phyloP scores from a whole-genome alignment of 352 stramenopile genomes.

The Aphanomyces cochlioides region DNA sequence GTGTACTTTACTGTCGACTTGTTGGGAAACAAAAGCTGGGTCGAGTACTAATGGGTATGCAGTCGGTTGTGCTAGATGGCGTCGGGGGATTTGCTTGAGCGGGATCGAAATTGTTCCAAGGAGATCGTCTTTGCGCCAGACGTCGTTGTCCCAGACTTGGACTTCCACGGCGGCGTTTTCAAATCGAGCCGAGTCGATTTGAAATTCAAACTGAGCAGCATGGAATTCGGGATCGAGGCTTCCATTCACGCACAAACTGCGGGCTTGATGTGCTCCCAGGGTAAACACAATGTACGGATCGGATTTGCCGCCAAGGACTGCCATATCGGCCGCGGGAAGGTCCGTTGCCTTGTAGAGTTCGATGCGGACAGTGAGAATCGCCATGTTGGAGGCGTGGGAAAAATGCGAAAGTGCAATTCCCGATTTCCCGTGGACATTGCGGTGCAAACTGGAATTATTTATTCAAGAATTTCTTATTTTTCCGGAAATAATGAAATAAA shows the following conservation, averaged over 20 bases:
- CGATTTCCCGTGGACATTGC: no score
- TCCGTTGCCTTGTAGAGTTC: conserved; percentile 49
- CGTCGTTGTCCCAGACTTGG: conserved; percentile 8
- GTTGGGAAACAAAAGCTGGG: conserved; percentile 51
- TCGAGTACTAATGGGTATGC: conserved; percentile 56
- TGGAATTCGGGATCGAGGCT: neutral
- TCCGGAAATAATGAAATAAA: no score
- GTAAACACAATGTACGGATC: conserved; percentile 2
- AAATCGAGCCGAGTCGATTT: neutral
- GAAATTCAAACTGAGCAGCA: neutral
- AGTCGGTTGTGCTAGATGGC: conserved; percentile 42
- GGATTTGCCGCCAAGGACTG: conserved; percentile 40
- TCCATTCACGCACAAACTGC: neutral
- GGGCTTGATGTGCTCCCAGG: conserved; percentile 3
- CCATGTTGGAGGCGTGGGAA: neutral
- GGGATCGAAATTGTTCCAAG: conserved; percentile 50
- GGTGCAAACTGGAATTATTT: no score
- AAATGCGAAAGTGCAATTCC: neutral
- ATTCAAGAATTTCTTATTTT: no score
- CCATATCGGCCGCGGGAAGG: conserved; percentile 54
- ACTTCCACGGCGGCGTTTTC: neutral
- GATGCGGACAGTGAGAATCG: conserved; percentile 44
- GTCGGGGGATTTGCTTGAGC: conserved; percentile 47
- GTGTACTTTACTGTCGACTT: conserved; percentile 52
- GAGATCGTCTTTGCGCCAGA: conserved; percentile 43